Evolutionary conservation across 305 asterid species (phyloP), one percentile per base, ranked within the genome.

Genomic region (Fraxinus paxiana): DNA sequence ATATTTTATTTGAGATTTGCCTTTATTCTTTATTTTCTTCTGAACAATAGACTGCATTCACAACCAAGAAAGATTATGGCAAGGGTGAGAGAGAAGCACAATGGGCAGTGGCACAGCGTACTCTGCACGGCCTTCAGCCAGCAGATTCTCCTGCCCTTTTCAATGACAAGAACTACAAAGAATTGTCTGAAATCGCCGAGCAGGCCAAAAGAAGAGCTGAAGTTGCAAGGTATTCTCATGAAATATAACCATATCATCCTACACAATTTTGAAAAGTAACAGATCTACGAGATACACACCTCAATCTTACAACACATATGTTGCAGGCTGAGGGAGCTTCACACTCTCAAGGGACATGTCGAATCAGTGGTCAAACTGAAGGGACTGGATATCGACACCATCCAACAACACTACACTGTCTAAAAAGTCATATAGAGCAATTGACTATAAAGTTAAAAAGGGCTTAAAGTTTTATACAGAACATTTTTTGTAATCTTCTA

Each of bases 341-440:
- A 90, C 89, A 92, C 94, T 34, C 96, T 90, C 1, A 92, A 92
- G 90, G 96, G 97, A 78, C 97, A 92, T 56, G 96, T 91, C 12
- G 97, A 92, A 67, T 91, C 96, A 6, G 94, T 90, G 51, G 96
- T 89, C 73, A 92, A 92, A 89, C 88, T 87, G 24, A 91, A 92
- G 89, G 96, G 97, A 80, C 54, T 92, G 79, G 97, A 91, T 54
- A 88, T 91, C 41, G 97, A 91, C 0, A 90, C 92, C 67, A 92
- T 90, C 79, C 91, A 92, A 75, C 93, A 90, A 83, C 89, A 91
- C 82, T 92, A 91, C 80, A 92, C 93, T 2, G 93, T 92, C 41
- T 91, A 82, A 88, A 15, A 34, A 69, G 51, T 18, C 18, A 3
- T 1, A 6, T n/a, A 22, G 61, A 48, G 69, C 26, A 78, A 78